Conservation (phyloP, 345 rosid species). For the Carallia pectinifolia region DNA sequence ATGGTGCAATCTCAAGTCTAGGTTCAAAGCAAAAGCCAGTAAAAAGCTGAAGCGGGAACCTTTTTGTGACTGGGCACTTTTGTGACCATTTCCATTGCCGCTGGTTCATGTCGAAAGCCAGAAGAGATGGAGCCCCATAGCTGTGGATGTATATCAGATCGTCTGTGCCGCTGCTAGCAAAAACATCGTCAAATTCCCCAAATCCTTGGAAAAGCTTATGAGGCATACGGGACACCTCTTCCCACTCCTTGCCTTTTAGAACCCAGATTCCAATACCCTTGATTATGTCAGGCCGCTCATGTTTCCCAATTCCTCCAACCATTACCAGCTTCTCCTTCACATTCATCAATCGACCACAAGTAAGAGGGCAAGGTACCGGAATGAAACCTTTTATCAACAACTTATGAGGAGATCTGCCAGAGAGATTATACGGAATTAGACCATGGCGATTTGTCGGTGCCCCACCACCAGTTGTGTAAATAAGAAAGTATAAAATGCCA, state of each 20-base stretch:
- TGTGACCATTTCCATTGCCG: constrained; percentile 87
- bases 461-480: constrained; percentile 67
- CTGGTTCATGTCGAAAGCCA: constrained; percentile 59
- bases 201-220: constrained; percentile 83
- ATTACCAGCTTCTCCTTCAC: constrained; percentile 78
- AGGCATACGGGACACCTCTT: constrained; percentile 82
- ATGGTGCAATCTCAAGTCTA: constrained; percentile 76
- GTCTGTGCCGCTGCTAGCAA: constrained; percentile 82
- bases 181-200: constrained; percentile 95
- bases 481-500: constrained; percentile 67
- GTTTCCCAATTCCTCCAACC: constrained; percentile 95
- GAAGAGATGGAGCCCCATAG: constrained; percentile 80
- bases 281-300: constrained; percentile 74
- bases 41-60: constrained; percentile 93
- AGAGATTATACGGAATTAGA: constrained; percentile 51
- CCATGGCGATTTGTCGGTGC: constrained; percentile 70
- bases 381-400: constrained; percentile 49
- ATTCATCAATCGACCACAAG: constrained; percentile 93
- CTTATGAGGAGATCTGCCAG: constrained; percentile 37
- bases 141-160: constrained; percentile 84
- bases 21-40: constrained; percentile 95
- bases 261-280: constrained; percentile 96
- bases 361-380: constrained; percentile 75
- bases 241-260: constrained; percentile 64
- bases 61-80: constrained; percentile 82